phyloP scores from a whole-genome alignment of 345 rosid genomes.

The Melaleuca alternifolia region DNA sequence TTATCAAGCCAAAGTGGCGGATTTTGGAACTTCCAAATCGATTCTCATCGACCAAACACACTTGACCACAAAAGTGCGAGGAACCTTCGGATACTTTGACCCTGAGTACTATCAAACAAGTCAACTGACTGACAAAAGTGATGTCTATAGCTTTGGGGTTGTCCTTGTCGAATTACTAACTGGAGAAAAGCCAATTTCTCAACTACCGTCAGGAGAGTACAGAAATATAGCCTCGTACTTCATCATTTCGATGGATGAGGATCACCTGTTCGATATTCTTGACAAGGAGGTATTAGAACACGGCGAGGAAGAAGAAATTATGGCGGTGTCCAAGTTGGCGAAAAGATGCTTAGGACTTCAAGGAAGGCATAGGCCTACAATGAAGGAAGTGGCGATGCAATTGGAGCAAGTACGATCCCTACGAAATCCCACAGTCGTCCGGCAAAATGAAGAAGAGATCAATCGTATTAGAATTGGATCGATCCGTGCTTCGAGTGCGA shows the following conservation, averaged over 20 bases:
- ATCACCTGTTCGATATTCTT: neutral
- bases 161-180: neutral
- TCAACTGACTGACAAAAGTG: neutral
- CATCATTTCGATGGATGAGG: neutral
- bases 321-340: neutral
- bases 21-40: neutral
- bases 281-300: neutral
- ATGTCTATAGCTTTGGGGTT: neutral
- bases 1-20: neutral
- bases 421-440: neutral
- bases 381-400: neutral
- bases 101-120: neutral
- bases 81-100: neutral
- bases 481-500: neutral
- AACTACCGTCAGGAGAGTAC: neutral
- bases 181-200: neutral
- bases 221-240: neutral
- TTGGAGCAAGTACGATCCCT: neutral
- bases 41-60: neutral
- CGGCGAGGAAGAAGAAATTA: neutral
- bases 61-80: neutral
- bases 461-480: neutral
- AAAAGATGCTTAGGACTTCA: neutral
- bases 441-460: neutral
- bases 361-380: neutral